phyloP scores from a whole-genome alignment of 352 stramenopile genomes.

The Globisporangium middletonii region DNA sequence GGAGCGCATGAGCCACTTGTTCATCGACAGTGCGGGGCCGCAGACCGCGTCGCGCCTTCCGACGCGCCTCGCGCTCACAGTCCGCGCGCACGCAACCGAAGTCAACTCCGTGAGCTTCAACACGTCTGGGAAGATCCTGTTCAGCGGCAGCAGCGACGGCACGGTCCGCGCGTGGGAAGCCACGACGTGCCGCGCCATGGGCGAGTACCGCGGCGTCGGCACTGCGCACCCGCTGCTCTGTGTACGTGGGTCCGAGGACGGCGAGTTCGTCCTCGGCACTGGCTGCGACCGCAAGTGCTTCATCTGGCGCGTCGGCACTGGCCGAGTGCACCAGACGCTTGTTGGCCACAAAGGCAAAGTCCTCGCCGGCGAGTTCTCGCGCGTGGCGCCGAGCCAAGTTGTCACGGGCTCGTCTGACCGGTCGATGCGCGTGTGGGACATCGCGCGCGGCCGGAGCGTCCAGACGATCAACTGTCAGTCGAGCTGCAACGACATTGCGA shows the following conservation, averaged over 20 bases:
- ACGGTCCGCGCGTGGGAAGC: constrained; percentile 78
- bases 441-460: constrained; percentile 50
- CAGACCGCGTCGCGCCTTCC: constrained; percentile 23
- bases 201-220: constrained; percentile 72
- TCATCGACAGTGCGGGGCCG: constrained; percentile 17
- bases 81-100: constrained; percentile 76
- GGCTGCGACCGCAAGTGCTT: constrained; percentile 83
- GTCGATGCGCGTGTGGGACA: constrained; percentile 75
- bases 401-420: constrained; percentile 73
- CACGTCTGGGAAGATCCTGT: constrained; percentile 73
- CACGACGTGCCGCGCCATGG: constrained; percentile 36
- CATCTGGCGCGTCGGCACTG: constrained; percentile 77
- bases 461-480: constrained; percentile 74
- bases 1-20: constrained; percentile 37
- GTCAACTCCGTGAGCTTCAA: constrained; percentile 85
- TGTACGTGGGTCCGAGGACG: constrained; percentile 71
- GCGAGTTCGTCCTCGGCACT: constrained; percentile 68
- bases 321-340: constrained; percentile 77
- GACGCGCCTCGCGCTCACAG: constrained; percentile 36
- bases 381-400: constrained; percentile 47
- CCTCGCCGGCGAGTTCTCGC: constrained; percentile 69
- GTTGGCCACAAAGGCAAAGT: constrained; percentile 84
- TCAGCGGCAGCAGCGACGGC: constrained; percentile 77
- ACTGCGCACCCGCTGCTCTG: constrained; percentile 80
- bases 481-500: constrained; percentile 77